Conservation (phyloP, 495 filamentous ascomycete species). For the Diplogelasinospora grovesii region DNA sequence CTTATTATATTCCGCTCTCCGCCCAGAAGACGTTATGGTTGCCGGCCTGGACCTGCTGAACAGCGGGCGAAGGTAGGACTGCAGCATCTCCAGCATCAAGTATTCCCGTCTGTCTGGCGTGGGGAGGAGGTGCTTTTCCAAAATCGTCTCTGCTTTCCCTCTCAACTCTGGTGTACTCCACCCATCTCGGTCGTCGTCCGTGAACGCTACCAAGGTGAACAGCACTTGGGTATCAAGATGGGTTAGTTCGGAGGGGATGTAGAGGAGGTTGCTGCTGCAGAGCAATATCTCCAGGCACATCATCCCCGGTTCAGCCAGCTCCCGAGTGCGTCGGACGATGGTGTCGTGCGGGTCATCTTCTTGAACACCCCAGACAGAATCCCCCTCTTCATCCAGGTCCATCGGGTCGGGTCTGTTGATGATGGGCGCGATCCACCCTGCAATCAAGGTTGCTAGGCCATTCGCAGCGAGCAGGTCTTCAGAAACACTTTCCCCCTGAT, state of each 20-base stretch:
- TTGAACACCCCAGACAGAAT: no score
- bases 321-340: neutral
- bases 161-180: slow-evolving; percentile 44
- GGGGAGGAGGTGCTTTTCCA: slow-evolving; percentile 32
- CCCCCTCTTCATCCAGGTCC: no score
- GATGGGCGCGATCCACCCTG: no score
- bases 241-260: slow-evolving; percentile 16
- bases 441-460: no score
- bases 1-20: slow-evolving; percentile 50
- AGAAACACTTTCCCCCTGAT: no score
- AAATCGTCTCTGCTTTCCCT: slow-evolving; percentile 30
- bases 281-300: neutral
- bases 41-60: slow-evolving; percentile 61
- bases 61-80: slow-evolving; percentile 53
- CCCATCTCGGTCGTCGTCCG: slow-evolving; percentile 40
- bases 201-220: slow-evolving; percentile 29
- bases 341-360: no score
- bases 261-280: neutral
- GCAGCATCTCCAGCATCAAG: slow-evolving; percentile 51
- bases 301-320: neutral
- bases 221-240: slow-evolving; percentile 22
- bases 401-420: no score
- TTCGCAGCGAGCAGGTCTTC: no score
- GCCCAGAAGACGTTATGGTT: slow-evolving; percentile 54
- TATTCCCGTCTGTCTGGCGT: slow-evolving; percentile 6